A percentile compares a stretch with the other conserved stretches of the same genome.
Conservation (phyloP, 2,329 filamentous ascomycete genomes). For the Mollisiaceae sp. region DNA sequence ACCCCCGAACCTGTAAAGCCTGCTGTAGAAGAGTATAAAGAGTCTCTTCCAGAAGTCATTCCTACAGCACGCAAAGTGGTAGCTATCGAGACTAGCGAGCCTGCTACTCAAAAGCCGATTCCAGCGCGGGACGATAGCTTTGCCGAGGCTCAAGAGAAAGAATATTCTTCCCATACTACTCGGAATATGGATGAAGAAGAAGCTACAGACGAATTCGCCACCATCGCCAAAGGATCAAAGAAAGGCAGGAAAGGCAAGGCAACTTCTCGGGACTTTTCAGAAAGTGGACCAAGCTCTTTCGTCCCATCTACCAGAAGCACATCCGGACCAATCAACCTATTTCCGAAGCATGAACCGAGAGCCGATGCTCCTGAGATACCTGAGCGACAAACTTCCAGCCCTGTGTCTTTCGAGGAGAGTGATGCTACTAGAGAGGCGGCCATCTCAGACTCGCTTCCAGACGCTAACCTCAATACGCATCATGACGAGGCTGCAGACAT, state of each 20-base stretch:
- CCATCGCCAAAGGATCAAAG: constrained; percentile 33
- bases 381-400: constrained; percentile 21
- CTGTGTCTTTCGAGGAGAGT: constrained; percentile 16
- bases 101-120: not conserved
- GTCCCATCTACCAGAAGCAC: not conserved
- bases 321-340: not conserved
- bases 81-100: not conserved
- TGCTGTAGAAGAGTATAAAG: not conserved
- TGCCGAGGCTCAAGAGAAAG: constrained; percentile 1
- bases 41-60: not conserved
- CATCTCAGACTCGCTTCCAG: not conserved
- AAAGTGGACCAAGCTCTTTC: constrained; percentile 23
- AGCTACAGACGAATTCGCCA: constrained; percentile 21
- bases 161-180: constrained; percentile 1
- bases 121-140: not conserved
- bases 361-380: not conserved
- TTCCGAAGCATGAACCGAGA: not conserved
- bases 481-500: constrained; percentile 13
- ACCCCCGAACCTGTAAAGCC: not conserved
- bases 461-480: not conserved
- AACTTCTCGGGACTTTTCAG: constrained; percentile 23
- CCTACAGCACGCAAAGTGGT: not conserved
- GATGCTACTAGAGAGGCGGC: not conserved
- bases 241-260: constrained; percentile 36
- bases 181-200: constrained; percentile 21